These are phyloP conservation scores for Starmera pachycereana DNA, from an alignment of 805 yeast genomes.

Conservation along the genomic window DNA sequence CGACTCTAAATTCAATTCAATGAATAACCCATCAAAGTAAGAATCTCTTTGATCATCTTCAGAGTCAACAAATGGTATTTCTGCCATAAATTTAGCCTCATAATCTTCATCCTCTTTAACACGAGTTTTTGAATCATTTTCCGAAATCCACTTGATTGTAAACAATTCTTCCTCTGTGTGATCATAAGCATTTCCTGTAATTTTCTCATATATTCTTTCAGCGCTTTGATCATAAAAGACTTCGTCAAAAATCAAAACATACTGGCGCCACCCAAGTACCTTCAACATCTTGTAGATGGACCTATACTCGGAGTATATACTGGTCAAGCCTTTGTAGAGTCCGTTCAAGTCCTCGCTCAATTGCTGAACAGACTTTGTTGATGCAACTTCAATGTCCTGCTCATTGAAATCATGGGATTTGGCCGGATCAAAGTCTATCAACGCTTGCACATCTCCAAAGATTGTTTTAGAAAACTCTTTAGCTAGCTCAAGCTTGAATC, in stretches of 20 bases:
- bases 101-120: neutral
- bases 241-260: slow-evolving; percentile 5
- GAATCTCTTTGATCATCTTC: neutral
- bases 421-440: slow-evolving; percentile 4
- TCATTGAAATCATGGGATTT: slow-evolving; percentile 2
- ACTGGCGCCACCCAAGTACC: too few species aligned
- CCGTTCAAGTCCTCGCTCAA: slow-evolving; percentile 2
- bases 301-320: too few species aligned
- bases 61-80: slow-evolving; percentile 5
- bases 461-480: slow-evolving; percentile 6
- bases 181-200: neutral
- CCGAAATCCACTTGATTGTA: neutral
- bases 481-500: slow-evolving; percentile 3
- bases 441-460: slow-evolving; percentile 7
- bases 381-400: slow-evolving; percentile 3
- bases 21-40: neutral
- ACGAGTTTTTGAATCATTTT: neutral
- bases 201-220: neutral
- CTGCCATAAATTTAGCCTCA: neutral
- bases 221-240: slow-evolving; percentile 2
- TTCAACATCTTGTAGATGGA: too few species aligned
- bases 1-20: neutral
- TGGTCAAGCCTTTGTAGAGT: too few species aligned
- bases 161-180: neutral
- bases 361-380: neutral